phyloP scores from a whole-genome alignment of 208 protist species.

The Trypanosoma vivax region DNA sequence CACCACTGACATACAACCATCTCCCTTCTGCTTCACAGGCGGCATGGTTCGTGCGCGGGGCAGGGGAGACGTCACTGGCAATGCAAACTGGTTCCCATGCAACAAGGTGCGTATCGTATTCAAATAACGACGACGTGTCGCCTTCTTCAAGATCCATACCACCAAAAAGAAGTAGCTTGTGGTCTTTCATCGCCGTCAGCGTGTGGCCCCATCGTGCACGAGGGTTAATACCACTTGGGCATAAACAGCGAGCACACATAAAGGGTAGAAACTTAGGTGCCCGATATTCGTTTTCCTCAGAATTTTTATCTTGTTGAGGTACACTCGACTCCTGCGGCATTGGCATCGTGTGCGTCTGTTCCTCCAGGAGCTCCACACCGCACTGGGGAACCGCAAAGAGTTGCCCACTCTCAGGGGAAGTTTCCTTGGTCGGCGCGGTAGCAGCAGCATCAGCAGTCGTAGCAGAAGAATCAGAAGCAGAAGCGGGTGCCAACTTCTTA shows the following conservation, averaged over 20 bases:
- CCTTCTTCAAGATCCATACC: slow-evolving; percentile 43
- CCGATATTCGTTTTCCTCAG: slow-evolving; percentile 11
- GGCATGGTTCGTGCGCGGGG: slow-evolving; percentile 57
- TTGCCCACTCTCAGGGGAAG: too few species aligned
- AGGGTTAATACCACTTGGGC: slow-evolving; percentile 49
- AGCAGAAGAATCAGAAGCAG: too few species aligned
- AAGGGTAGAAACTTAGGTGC: slow-evolving; percentile 76
- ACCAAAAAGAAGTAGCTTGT: slow-evolving; percentile 56
- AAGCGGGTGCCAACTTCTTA: too few species aligned
- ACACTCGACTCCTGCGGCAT: not conserved
- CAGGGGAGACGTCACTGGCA: slow-evolving; percentile 17
- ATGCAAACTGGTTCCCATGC: slow-evolving; percentile 63
- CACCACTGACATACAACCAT: slow-evolving; percentile 67
- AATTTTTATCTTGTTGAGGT: not conserved
- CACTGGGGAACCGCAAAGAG: too few species aligned
- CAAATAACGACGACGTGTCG: slow-evolving; percentile 39
- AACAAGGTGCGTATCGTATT: slow-evolving; percentile 52
- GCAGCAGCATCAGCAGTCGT: too few species aligned
- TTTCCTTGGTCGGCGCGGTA: too few species aligned
- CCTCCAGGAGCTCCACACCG: too few species aligned
- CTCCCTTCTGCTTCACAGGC: slow-evolving; percentile 58
- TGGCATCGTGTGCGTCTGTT: not conserved
- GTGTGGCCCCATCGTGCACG: slow-evolving; percentile 65
- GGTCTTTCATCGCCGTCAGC: slow-evolving; percentile 40
- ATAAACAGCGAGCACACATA: slow-evolving; percentile 75